Evolutionary conservation across 2,329 filamentous ascomycete species (phyloP).

Genomic region (Pseudocercospora fijiensis): DNA sequence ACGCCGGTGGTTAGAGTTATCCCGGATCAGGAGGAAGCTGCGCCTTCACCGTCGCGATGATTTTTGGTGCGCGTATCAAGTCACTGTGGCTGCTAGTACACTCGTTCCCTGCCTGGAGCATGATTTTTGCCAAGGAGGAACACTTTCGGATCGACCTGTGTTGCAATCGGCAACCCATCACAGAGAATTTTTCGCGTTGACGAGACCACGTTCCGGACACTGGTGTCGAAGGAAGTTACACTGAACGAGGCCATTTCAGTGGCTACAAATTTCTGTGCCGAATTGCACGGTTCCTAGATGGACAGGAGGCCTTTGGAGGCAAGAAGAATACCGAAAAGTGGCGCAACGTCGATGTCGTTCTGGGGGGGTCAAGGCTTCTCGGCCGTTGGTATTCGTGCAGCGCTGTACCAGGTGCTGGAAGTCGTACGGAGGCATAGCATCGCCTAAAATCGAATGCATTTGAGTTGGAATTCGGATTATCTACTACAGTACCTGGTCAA

Average conservation of each 20-base stretch:
- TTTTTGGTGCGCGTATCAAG: neutral
- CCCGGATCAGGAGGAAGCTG: neutral
- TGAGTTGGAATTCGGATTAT: too few species aligned
- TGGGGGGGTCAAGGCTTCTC: neutral
- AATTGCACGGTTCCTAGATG: neutral
- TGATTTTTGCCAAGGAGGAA: neutral
- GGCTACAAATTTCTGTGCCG: neutral
- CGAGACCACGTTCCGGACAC: neutral
- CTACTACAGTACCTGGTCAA: too few species aligned
- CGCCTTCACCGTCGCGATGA: neutral
- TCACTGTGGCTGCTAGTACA: neutral
- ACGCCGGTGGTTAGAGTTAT: neutral
- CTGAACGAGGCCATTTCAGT: neutral
- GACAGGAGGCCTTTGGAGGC: neutral
- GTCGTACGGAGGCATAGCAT: too few species aligned
- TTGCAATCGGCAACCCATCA: neutral
- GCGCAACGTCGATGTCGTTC: too few species aligned
- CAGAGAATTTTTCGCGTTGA: neutral
- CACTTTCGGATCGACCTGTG: neutral
- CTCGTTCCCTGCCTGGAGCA: neutral
- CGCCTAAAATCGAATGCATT: too few species aligned
- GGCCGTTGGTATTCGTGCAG: neutral
- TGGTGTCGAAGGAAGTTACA: neutral
- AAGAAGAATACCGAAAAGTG: neutral
- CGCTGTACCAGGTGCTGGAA: neutral